Evolutionary conservation across 1,139 yeast species (phyloP), one percentile per base, ranked within the genome.

Genomic region (Tardiomyces depauwii): DNA sequence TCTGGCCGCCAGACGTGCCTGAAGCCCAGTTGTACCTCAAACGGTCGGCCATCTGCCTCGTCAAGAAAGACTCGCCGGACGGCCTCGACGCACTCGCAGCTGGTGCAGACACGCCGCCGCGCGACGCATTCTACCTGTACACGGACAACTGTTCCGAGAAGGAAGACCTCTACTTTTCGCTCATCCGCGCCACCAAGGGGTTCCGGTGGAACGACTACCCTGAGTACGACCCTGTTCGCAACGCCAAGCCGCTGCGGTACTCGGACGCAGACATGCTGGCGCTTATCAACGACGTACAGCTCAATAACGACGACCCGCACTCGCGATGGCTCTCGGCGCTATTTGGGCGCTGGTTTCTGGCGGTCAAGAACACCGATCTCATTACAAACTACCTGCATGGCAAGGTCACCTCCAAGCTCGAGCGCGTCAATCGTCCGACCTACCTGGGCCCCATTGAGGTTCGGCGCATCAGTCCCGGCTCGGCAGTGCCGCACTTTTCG

Each of bases 311-410:
- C 1, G 93, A 87, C 56, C 63, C 85, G 28, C 83, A 85, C 39
- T 80, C 94, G 0, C 78, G 86, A 58, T 91, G 97, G 98, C 64
- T 91, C 28, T 91, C 91, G 63, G 96, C 95, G 0, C 54, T 89
- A 7, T 56, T 85, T 12, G 97, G 97, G 0, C 70, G 97, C 49
- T 54, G 89, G 19, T 91, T 89, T 57, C 66, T 91, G 32, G 77
- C 88, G 0, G 65, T 85, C 16, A 88, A 87, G 56, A 73, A 78
- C 42, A 88, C 97, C 0, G 78, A 77, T 18, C 68, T 72, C 23
- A 71, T 88, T 54, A 80, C 80, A 45, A 67, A 73, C 43, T 74
- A 71, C 47, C 69, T 88, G 36, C 71, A 75, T 45, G 66, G 70
- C 2, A 81, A 76, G 58, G 73, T 91, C 27, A 76, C 78, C 50